Conservation (phyloP, 495 filamentous ascomycete species). For the Penicillium lividum region DNA sequence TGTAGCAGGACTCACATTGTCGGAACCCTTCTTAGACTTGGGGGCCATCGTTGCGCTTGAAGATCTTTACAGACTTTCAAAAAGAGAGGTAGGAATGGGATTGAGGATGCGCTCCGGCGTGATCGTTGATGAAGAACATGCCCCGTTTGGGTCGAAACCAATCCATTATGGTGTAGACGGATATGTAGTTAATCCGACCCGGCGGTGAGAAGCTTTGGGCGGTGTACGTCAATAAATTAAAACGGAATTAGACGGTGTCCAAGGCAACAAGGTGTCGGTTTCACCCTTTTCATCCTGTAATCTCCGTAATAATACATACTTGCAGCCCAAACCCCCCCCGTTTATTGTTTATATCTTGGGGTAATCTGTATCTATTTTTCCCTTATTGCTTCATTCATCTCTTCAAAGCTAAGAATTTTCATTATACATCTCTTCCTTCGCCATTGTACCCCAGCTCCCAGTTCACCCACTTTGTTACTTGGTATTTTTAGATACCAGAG, state of each 20-base stretch:
- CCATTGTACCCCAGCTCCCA: constrained; percentile 18
- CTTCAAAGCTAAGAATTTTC: background rate
- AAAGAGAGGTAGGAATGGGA: constrained; percentile 12
- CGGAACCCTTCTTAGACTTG: constrained; percentile 87
- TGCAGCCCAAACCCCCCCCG: background rate
- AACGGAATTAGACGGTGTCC: background rate
- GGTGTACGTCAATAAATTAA: background rate
- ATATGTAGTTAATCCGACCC: constrained; percentile 12
- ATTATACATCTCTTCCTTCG: background rate
- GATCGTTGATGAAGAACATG: constrained; percentile 22
- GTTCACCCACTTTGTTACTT: constrained; percentile 1
- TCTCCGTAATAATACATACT: constrained; percentile 5
- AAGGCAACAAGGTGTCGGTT: background rate
- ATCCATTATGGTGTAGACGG: constrained; percentile 7
- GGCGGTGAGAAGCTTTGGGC: background rate
- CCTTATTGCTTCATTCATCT: background rate
- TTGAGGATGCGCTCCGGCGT: constrained; percentile 40
- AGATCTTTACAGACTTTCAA: constrained; percentile 28
- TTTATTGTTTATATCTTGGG: background rate
- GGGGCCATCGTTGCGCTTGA: constrained; percentile 73
- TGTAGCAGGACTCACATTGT: constrained; percentile 50
- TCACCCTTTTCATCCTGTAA: constrained; percentile 5
- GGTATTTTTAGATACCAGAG: constrained; percentile 34
- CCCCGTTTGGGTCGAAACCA: constrained; percentile 21
- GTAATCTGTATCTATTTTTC: background rate